A percentile compares a stretch with the other conserved stretches of the same genome.
Evolutionary conservation across 2,329 filamentous ascomycete species (phyloP).

Genomic region (Fusarium sp.): DNA sequence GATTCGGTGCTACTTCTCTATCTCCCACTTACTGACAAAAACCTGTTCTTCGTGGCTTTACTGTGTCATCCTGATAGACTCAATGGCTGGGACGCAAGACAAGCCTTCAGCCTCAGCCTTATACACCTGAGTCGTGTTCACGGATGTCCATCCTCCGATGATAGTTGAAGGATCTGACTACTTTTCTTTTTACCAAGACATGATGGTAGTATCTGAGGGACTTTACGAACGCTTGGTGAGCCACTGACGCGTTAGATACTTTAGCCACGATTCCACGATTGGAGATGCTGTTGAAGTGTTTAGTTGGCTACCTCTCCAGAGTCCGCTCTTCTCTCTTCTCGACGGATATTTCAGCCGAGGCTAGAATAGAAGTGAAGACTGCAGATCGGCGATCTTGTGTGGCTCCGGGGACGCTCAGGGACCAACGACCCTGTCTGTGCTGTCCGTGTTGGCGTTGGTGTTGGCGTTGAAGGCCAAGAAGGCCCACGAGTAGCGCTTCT

Average conservation of each 20-base stretch:
- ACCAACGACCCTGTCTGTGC: slow-evolving; percentile 20
- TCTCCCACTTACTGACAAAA: no score
- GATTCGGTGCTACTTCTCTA: neutral
- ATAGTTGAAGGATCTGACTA: no score
- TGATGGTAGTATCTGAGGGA: no score
- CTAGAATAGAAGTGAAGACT: slow-evolving; percentile 20
- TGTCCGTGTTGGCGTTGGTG: slow-evolving; percentile 27
- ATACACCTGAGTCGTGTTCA: no score
- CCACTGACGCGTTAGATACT: slow-evolving; percentile 7
- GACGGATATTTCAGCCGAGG: slow-evolving; percentile 47
- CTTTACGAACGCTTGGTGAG: neutral
- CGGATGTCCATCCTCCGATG: no score
- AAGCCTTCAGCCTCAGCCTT: no score
- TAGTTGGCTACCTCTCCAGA: slow-evolving; percentile 18
- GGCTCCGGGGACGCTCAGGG: slow-evolving; percentile 19
- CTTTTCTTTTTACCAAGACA: no score
- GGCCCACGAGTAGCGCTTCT: slow-evolving; percentile 23
- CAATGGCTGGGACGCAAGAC: neutral
- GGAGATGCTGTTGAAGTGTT: neutral
- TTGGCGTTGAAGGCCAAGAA: slow-evolving; percentile 18
- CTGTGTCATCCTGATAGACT: neutral
- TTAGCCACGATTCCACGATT: slow-evolving; percentile 21
- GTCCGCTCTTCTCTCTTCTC: slow-evolving; percentile 11
- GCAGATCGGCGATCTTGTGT: slow-evolving; percentile 38
- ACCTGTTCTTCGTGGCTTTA: no score